phyloP scores from a whole-genome alignment of 2,329 filamentous ascomycete species.

The Pseudophaeomoniella oleicola region DNA sequence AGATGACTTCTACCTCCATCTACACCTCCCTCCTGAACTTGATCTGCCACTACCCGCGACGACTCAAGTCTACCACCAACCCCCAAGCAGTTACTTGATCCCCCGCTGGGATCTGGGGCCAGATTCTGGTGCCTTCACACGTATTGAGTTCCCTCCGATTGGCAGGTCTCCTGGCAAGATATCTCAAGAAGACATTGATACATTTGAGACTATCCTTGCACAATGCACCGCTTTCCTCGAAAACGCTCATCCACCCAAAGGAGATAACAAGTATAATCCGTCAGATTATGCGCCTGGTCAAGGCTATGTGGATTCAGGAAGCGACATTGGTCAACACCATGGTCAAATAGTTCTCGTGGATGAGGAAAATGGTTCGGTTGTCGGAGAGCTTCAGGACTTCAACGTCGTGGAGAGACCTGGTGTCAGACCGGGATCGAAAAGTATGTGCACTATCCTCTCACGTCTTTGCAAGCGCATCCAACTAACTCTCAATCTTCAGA shows the following conservation, averaged over 20 bases:
- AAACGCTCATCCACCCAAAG: constrained; percentile 50
- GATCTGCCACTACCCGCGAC: constrained; percentile 87
- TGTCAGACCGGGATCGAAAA: constrained; percentile 79
- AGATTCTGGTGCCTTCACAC: constrained; percentile 77
- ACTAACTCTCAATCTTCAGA: too few relatives aligned
- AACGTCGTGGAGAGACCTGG: constrained; percentile 62
- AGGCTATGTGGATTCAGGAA: constrained; percentile 44
- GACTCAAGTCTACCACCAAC: constrained; percentile 94
- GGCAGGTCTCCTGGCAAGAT: constrained; percentile 50
- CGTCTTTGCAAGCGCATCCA: too few relatives aligned
- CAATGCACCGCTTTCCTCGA: constrained; percentile 95
- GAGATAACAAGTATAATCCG: constrained; percentile 55
- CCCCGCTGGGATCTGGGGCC: constrained; percentile 88
- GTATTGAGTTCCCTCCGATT: constrained; percentile 72
- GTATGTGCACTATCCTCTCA: too few relatives aligned
- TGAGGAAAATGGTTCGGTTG: constrained; percentile 89
- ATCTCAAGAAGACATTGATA: constrained; percentile 83
- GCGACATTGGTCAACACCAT: constrained; percentile 16
- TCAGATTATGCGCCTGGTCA: constrained; percentile 66
- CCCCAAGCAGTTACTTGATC: constrained; percentile 82
- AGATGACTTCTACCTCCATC: constrained; percentile 93
- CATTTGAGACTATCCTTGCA: constrained; percentile 94
- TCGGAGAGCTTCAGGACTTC: constrained; percentile 79
- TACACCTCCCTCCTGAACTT: constrained; percentile 86
- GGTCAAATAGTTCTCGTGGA: constrained; percentile 86